A percentile compares a stretch with the other conserved stretches of the same genome.
Evolutionary conservation across 352 stramenopile genomes (phyloP).

Genomic region (Thalassiosira allenii): DNA sequence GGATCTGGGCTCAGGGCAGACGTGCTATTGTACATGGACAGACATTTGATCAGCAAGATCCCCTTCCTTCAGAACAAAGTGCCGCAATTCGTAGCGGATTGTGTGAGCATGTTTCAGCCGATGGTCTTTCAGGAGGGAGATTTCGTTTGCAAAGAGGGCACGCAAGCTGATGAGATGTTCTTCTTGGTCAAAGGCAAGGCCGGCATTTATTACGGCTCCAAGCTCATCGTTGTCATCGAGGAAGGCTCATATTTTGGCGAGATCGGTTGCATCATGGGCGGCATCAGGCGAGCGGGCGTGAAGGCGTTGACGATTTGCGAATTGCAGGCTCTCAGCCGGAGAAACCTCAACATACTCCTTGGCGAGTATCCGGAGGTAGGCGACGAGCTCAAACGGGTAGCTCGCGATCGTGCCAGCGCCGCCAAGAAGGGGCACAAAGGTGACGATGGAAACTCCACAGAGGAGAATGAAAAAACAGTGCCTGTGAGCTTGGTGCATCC

Average conservation of each 20-base stretch:
- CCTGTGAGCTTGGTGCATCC: too few relatives aligned
- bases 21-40: constrained; percentile 23
- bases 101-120: constrained; percentile 19
- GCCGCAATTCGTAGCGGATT: constrained; percentile 34
- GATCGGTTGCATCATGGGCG: constrained; percentile 57
- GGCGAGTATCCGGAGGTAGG: constrained; percentile 51
- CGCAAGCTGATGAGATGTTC: constrained; percentile 55
- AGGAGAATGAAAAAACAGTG: too few relatives aligned
- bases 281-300: constrained; percentile 49
- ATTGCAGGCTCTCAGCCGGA: constrained; percentile 39
- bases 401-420: constrained; percentile 33
- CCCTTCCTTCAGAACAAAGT: constrained; percentile 32
- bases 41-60: constrained; percentile 28
- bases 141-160: constrained; percentile 46
- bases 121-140: constrained; percentile 42
- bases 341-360: constrained; percentile 58
- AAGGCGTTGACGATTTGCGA: constrained; percentile 49
- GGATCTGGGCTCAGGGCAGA: constrained; percentile 9
- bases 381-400: constrained; percentile 49
- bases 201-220: constrained; percentile 40
- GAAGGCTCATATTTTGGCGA: constrained; percentile 52
- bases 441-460: too few relatives aligned
- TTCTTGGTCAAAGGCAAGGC: constrained; percentile 44
- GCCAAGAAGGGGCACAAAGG: constrained; percentile 23
- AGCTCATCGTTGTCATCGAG: constrained; percentile 42